Percentiles rank a stretch among this genome's conserved stretches.
Evolutionary conservation across 1,139 yeast species (phyloP).

Genomic region (Pichia sp.): DNA sequence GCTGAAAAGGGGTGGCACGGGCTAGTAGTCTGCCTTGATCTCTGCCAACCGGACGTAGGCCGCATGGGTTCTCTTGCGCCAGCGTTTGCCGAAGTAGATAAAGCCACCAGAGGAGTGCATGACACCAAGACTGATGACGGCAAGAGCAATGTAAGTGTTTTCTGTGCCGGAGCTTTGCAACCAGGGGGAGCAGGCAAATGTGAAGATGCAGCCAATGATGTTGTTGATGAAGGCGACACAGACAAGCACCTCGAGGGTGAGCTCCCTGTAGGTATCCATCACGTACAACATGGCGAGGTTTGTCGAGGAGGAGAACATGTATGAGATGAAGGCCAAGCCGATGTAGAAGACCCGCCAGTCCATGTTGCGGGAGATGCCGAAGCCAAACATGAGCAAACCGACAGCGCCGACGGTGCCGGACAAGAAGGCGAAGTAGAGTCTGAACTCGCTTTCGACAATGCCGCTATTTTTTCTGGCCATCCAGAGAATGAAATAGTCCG

Average conservation of each 20-base stretch:
- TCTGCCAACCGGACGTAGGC: conserved; percentile 27
- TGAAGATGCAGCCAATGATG: conserved; percentile 38
- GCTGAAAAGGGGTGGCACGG: neutral
- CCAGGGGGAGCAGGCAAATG: conserved; percentile 43
- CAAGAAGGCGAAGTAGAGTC: conserved; percentile 36
- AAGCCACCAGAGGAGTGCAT: conserved; percentile 35
- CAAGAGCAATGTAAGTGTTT: conserved; percentile 37
- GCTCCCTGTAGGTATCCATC: conserved; percentile 41
- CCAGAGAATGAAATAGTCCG: conserved; percentile 40
- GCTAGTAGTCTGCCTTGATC: neutral
- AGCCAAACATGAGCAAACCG: conserved; percentile 38
- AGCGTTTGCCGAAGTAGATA: conserved; percentile 36
- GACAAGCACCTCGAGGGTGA: conserved; percentile 39
- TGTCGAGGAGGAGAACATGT: conserved; percentile 39
- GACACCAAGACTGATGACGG: conserved; percentile 34
- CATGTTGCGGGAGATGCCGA: conserved; percentile 35
- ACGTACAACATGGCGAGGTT: conserved; percentile 40
- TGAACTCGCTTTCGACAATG: conserved; percentile 38
- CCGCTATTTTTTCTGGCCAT: conserved; percentile 38
- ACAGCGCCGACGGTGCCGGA: conserved; percentile 39
- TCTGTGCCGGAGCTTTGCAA: conserved; percentile 35
- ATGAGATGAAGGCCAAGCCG: conserved; percentile 38
- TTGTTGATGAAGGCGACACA: conserved; percentile 39
- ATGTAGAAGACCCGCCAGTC: conserved; percentile 37
- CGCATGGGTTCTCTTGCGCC: conserved; percentile 36